phyloP scores from a whole-genome alignment of 169 alveolate species.

The Miamiensis avidus region DNA sequence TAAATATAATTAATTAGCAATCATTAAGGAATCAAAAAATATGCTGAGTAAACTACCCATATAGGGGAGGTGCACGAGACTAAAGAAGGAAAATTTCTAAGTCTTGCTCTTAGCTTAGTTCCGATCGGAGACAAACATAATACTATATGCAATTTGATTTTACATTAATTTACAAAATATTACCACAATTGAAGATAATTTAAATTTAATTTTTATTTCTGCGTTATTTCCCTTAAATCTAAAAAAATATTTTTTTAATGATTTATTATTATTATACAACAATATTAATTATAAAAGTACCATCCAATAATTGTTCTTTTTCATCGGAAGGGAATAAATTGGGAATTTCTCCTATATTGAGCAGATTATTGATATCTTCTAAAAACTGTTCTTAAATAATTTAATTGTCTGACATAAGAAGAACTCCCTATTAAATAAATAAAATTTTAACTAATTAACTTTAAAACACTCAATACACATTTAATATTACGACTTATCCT shows the following conservation, averaged over 20 bases:
- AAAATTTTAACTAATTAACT: background rate
- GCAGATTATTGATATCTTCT: conserved; percentile 64
- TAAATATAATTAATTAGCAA: too few relatives aligned
- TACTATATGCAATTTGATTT: conserved; percentile 67
- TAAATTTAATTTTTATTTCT: conserved; percentile 45
- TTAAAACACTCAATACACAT: too few relatives aligned
- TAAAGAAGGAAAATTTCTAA: conserved; percentile 75
- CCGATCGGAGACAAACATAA: conserved; percentile 81
- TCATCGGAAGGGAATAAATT: conserved; percentile 60
- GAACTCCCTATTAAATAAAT: conserved; percentile 32
- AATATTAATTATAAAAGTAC: background rate
- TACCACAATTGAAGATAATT: conserved; percentile 57
- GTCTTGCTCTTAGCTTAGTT: conserved; percentile 68
- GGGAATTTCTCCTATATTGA: conserved; percentile 68
- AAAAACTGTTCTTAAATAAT: conserved; percentile 53
- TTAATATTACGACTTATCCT: background rate
- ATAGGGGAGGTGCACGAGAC: conserved; percentile 71
- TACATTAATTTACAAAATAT: conserved; percentile 65
- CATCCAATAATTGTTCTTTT: conserved; percentile 64
- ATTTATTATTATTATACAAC: too few relatives aligned
- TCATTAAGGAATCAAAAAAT: too few relatives aligned
- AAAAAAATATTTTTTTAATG: conserved; percentile 29
- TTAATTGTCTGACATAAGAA: conserved; percentile 54
- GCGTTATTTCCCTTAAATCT: conserved; percentile 58
- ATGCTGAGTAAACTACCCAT: too few relatives aligned